These are phyloP conservation scores for Flaveria floridana DNA, from an alignment of 140 eudicot genomes.

Conservation along the genomic window DNA sequence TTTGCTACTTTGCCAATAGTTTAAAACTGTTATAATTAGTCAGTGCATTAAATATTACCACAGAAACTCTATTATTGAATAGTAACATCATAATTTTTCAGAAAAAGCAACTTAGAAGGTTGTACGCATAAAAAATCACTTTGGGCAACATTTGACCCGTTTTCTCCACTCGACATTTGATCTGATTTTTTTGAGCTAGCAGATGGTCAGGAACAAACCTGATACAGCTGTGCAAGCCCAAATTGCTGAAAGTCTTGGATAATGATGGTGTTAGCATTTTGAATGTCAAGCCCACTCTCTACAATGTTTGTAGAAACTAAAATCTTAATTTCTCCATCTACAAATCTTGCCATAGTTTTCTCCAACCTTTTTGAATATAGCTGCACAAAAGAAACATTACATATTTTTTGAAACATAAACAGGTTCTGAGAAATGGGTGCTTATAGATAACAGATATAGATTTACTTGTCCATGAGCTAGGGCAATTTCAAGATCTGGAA, in stretches of 20 bases:
- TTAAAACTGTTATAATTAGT: neutral
- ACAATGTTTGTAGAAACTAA: conserved; percentile 88
- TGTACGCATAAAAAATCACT: neutral
- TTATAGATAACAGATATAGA: neutral
- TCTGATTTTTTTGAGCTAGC: neutral
- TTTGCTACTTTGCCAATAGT: neutral
- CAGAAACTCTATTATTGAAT: neutral
- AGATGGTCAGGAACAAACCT: conserved; percentile 44
- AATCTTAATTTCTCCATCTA: conserved; percentile 74
- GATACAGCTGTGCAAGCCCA: conserved; percentile 95
- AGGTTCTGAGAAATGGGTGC: neutral
- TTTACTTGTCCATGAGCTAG: conserved; percentile 95
- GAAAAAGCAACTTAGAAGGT: neutral
- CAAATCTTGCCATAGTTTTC: conserved; percentile 84
- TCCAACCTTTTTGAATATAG: conserved; percentile 91
- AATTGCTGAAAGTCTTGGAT: conserved; percentile 95
- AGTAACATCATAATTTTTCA: neutral
- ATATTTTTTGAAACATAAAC: neutral
- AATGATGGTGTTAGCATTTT: conserved; percentile 88
- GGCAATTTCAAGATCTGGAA: conserved; percentile 76
- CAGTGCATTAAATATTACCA: neutral
- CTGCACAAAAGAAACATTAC: conserved; percentile 48
- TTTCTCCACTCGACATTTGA: neutral
- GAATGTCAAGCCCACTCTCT: conserved; percentile 98
- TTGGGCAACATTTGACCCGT: conserved; percentile 8